Base-by-base conservation (phyloP, 2,329 filamentous ascomycete genomes). In the Periconia sp. region DNA sequence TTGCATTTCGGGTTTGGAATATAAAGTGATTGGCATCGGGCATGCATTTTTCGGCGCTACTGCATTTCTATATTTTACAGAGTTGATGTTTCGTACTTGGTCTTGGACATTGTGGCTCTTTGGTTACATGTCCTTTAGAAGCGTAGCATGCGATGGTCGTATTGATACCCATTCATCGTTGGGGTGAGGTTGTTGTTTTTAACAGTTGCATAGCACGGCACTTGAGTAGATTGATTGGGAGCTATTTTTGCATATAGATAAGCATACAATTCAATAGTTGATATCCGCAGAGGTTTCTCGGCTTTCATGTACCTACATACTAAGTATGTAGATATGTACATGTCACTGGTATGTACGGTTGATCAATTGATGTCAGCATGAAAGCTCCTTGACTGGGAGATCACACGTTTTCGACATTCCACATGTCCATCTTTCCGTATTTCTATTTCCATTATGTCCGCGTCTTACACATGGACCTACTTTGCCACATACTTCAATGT, bases 91-190 rank as follows among this genome's bases (percentile, higher is more conserved):
- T 37, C 15, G 10, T 13, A 37, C 3, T 37, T n/a, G 11, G 33
- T 5, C 6, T 14, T 10, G 40, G 20, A 17, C 40, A 37, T 37
- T 11, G 10, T n/a, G 33, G 33, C 33, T 37, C 33, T 33, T 14
- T 37, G 33, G 33, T 37, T 11, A 37, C 6, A 37, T 37, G 33
- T 11, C 33, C 10, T 11, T 37, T 37, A 3, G 33, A n/a, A 37
- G 33, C 15, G 33, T 37, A 37, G 33, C 33, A 37, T 37, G 11
- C 10, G 33, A 11, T 37, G 33, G 6, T 13, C 6, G 31, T 52
- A 60, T 64, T 61, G 64, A 66, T 65, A 66, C 63, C 62, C 61
- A 35, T 40, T 33, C 49, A 14, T 13, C 13, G 33, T 5, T 37
- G 33, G 33, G 15, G 5, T 37, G 33, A 37, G 33, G 33, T 5